Base-by-base conservation (phyloP, 106 monocot genomes). In the Allium sativum region DNA sequence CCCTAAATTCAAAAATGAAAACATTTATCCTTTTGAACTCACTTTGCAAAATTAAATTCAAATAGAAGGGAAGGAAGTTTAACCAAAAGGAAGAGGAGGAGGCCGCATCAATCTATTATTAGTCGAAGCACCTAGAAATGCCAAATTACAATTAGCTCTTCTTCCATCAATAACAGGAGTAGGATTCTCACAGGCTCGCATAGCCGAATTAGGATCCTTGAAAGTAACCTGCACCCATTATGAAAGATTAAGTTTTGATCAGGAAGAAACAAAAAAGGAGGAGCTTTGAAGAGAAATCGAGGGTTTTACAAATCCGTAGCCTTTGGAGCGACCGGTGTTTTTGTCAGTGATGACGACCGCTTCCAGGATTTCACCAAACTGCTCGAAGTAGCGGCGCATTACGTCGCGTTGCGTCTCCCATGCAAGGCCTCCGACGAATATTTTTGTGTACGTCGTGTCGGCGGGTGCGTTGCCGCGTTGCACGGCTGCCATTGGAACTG, bases 91-190 rank as follows among this genome's bases (percentile, higher is more conserved):
- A 46, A 66, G 78, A 60, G 69, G 72, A 8, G 67, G 42, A 6
- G 57, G 54, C 7, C 63, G 72, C 18, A 62, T 60, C 8, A 58
- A 22, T 8, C 68, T 65, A 60, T 60, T 40, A 15, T 68, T 74
- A 3, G 87, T 5, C 2, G 31, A 31, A 31, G 5, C 72, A 6
- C 89, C 84, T 21, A 81, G 70, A 12, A 69, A 67, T 0, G 89
- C 89, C n/a, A 89, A 66, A 67, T 89, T 89, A 65, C 89, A 89
- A 47, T 89, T 89, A 17, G 89, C 81, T 52, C 81, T 61, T 68
- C 89, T 58, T 0, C 89, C 89, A 44, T 89, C 89, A 57, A 89
- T 89, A 61, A 89, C 78, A 13, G 89, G 89, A 0, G 69, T 58
- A 6, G 84, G 81, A 50, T 89, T 79, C 42, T 72, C 57, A 75